These are phyloP conservation scores for Pouteria glomerata DNA, from an alignment of 148 eudicot genomes.

Conservation along the genomic window DNA sequence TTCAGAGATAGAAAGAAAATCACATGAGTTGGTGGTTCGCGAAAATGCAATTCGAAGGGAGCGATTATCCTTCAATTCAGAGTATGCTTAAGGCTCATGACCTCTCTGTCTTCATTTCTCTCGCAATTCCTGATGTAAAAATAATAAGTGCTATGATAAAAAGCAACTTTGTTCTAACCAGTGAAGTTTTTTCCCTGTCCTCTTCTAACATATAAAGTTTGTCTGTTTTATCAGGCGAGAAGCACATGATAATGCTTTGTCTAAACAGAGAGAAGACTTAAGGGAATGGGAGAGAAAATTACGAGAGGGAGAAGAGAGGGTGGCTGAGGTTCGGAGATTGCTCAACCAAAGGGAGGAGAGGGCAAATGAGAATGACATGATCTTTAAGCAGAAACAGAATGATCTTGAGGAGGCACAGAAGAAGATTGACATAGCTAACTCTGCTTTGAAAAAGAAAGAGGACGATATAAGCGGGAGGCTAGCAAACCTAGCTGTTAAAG, in stretches of 20 bases:
- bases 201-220: background rate
- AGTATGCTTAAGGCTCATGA: slow-evolving; percentile 34
- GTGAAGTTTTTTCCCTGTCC: slow-evolving; percentile 1
- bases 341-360: slow-evolving; percentile 63
- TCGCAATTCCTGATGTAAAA: background rate
- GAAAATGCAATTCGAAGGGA: slow-evolving; percentile 66
- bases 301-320: slow-evolving; percentile 72
- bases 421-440: slow-evolving; percentile 43
- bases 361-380: slow-evolving; percentile 44
- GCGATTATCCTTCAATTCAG: slow-evolving; percentile 49
- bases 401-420: slow-evolving; percentile 49
- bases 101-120: background rate
- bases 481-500: slow-evolving; percentile 49
- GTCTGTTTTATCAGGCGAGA: slow-evolving; percentile 39
- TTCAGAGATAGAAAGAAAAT: slow-evolving; percentile 63
- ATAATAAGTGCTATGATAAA: background rate
- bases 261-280: slow-evolving; percentile 67
- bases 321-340: slow-evolving; percentile 54
- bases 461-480: slow-evolving; percentile 44
- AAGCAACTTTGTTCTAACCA: background rate
- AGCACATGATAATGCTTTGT: slow-evolving; percentile 47
- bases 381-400: slow-evolving; percentile 48
- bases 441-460: slow-evolving; percentile 46
- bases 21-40: slow-evolving; percentile 69
- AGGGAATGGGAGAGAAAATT: slow-evolving; percentile 74